These are phyloP conservation scores for Syncephalis fuscata DNA, from an alignment of 371 early-diverging fungal species.

Conservation along the genomic window DNA sequence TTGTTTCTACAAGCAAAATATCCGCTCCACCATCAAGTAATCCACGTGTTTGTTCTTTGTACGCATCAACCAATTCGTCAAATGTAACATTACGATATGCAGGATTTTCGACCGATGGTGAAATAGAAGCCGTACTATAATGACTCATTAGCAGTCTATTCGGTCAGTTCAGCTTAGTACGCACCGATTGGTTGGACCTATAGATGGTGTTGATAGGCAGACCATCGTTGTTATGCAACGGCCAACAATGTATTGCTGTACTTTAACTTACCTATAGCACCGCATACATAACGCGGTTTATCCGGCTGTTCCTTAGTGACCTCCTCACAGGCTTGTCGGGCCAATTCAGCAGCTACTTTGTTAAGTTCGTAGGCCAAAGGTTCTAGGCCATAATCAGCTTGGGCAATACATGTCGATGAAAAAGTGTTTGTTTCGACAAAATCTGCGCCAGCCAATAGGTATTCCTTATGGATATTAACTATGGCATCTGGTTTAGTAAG, in stretches of 20 bases:
- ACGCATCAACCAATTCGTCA: conserved; percentile 77
- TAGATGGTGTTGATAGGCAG: too few relatives aligned
- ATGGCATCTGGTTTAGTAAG: conserved; percentile 79
- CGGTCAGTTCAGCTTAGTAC: too few relatives aligned
- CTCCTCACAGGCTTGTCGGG: conserved; percentile 66
- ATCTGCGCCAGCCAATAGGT: conserved; percentile 82
- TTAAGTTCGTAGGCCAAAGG: conserved; percentile 76
- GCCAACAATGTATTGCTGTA: too few relatives aligned
- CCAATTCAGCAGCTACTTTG: conserved; percentile 75
- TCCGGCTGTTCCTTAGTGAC: conserved; percentile 12
- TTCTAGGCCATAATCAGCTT: conserved; percentile 77
- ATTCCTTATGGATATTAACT: conserved; percentile 67
- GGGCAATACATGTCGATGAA: conserved; percentile 76
- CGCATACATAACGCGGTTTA: not conserved
- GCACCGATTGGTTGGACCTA: conserved; percentile 73
- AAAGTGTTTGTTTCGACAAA: conserved; percentile 92
- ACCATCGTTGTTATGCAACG: too few relatives aligned
- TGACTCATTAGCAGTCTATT: too few relatives aligned
- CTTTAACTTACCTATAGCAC: not conserved
- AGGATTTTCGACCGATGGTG: conserved; percentile 89
- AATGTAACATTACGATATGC: conserved; percentile 86
- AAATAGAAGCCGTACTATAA: conserved; percentile 75
- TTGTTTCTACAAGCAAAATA: conserved; percentile 82
- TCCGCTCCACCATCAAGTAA: conserved; percentile 86
- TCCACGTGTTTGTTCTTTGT: conserved; percentile 74